phyloP scores from a whole-genome alignment of 2,329 filamentous ascomycete species.

The Scedosporium apiospermum region DNA sequence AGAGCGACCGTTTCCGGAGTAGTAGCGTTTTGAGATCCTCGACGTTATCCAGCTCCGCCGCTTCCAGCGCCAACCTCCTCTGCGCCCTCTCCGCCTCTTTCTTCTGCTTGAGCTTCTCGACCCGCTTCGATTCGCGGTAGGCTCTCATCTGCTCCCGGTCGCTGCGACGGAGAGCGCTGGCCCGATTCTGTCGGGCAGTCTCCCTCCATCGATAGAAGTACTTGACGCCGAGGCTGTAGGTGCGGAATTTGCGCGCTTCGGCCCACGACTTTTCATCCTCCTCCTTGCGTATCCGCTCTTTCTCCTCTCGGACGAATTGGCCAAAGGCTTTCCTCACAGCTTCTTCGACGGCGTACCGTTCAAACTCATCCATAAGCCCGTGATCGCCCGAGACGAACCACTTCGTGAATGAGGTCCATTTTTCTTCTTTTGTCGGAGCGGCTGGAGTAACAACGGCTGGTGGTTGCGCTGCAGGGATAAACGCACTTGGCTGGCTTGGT shows the following conservation, averaged over 20 bases:
- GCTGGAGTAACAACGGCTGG: background rate
- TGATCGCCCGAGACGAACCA: constrained; percentile 47
- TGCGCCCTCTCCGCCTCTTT: constrained; percentile 21
- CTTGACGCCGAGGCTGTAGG: constrained; percentile 39
- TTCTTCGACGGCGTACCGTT: constrained; percentile 33
- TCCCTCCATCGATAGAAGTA: constrained; percentile 49
- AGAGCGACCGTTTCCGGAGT: constrained; percentile 11
- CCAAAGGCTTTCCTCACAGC: constrained; percentile 32
- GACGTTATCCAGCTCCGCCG: constrained; percentile 17
- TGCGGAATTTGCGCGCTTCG: constrained; percentile 37
- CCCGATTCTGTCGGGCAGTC: constrained; percentile 35
- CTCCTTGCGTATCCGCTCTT: constrained; percentile 31
- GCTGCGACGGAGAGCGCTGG: constrained; percentile 39
- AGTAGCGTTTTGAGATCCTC: constrained; percentile 24
- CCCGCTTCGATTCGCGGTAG: constrained; percentile 31
- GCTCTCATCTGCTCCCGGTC: constrained; percentile 40
- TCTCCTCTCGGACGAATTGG: constrained; percentile 28
- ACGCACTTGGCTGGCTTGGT: background rate
- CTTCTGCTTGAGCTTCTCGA: constrained; percentile 20
- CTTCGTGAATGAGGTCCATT: constrained; percentile 37
- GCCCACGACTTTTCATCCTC: constrained; percentile 37
- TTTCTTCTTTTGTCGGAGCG: background rate
- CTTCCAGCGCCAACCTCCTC: constrained; percentile 7
- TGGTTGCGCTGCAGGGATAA: background rate
- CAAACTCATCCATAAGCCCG: constrained; percentile 42